These are phyloP conservation scores for Gossypium raimondii DNA, from an alignment of 345 rosid genomes.

Conservation along the genomic window DNA sequence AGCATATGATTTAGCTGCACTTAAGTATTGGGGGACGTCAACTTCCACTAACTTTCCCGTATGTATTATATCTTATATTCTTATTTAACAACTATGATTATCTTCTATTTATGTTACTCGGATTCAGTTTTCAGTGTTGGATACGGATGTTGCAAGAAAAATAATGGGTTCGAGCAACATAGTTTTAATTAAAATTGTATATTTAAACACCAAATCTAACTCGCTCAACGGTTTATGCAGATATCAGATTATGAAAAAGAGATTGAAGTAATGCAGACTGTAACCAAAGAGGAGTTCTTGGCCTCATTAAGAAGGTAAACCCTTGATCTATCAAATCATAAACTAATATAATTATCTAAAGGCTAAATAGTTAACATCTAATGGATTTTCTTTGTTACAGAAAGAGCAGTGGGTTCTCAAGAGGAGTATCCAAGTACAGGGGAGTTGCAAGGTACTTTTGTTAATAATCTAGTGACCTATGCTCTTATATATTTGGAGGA, in stretches of 20 bases:
- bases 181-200: background rate
- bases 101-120: too few relatives aligned
- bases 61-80: background rate
- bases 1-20: constrained; percentile 66
- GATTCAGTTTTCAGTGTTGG: too few relatives aligned
- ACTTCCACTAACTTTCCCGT: constrained; percentile 66
- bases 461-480: too few relatives aligned
- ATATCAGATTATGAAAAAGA: constrained; percentile 53
- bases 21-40: constrained; percentile 63
- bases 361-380: background rate
- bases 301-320: constrained; percentile 55
- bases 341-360: too few relatives aligned
- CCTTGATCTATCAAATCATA: background rate
- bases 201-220: too few relatives aligned
- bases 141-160: background rate
- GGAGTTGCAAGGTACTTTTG: constrained; percentile 55
- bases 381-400: constrained; percentile 23
- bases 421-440: constrained; percentile 65
- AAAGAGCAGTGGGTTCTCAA: constrained; percentile 69
- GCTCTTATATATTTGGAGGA: background rate
- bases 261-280: constrained; percentile 50
- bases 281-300: constrained; percentile 58
- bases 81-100: too few relatives aligned
- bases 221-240: constrained; percentile 16
- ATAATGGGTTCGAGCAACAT: background rate